phyloP scores from a whole-genome alignment of 257 asterid species.

The Pogostemon cablin region DNA sequence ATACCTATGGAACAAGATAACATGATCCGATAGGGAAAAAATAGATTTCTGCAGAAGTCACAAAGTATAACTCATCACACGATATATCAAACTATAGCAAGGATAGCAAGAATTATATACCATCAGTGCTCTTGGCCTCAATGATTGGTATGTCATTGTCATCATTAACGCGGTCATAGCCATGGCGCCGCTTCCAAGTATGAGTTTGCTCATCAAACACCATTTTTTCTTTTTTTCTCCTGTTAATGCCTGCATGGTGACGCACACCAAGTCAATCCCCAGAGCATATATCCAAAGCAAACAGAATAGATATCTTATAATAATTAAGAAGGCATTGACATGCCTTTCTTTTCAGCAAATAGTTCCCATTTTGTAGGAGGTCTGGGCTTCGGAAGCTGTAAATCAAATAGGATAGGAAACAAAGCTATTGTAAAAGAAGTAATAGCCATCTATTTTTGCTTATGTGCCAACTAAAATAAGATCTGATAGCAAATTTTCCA shows the following conservation, averaged over 20 bases:
- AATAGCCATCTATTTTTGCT: not conserved
- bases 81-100: constrained; percentile 2
- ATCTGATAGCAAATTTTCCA: not conserved
- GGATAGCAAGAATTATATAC: constrained; percentile 37
- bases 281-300: constrained; percentile 5
- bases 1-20: not conserved
- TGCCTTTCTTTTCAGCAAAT: constrained; percentile 92
- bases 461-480: not conserved
- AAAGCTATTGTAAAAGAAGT: not conserved
- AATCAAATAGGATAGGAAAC: constrained; percentile 22
- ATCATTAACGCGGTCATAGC: constrained; percentile 90
- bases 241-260: constrained; percentile 64
- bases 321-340: constrained; percentile 5
- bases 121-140: constrained; percentile 91
- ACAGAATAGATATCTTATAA: constrained; percentile 4
- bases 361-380: constrained; percentile 94
- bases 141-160: constrained; percentile 87
- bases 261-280: constrained; percentile 11
- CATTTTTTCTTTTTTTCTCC: constrained; percentile 72
- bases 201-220: constrained; percentile 81
- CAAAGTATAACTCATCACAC: not conserved
- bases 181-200: constrained; percentile 88
- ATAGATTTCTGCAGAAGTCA: not conserved
- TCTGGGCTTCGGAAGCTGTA: constrained; percentile 88
- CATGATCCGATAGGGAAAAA: not conserved